Evolutionary conservation across 768 basidiomycete genomes (phyloP).

Genomic region (Lactarius trivialis): DNA sequence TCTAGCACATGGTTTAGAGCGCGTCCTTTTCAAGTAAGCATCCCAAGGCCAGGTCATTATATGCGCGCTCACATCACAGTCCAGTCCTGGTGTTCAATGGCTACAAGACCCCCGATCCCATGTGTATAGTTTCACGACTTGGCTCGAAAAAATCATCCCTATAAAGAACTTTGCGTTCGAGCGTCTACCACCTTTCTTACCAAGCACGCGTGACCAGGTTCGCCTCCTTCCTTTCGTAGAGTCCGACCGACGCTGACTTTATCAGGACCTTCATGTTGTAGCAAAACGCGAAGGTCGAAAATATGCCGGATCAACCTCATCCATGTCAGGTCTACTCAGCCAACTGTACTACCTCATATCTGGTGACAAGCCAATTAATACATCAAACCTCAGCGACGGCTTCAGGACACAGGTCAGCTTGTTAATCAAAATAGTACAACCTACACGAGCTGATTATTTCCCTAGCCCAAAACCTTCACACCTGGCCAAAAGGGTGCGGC

Average conservation of each 20-base stretch:
- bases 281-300: conserved; percentile 49
- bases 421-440: background rate
- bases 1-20: conserved; percentile 59
- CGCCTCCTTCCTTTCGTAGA: conserved; percentile 20
- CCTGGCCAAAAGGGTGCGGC: conserved; percentile 74
- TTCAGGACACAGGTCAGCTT: conserved; percentile 54
- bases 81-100: conserved; percentile 84
- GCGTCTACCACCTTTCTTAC: conserved; percentile 63
- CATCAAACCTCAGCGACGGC: conserved; percentile 47
- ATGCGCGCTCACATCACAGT: background rate
- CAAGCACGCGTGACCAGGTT: conserved; percentile 72
- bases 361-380: conserved; percentile 59
- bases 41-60: background rate
- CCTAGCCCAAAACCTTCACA: conserved; percentile 58
- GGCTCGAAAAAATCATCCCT: conserved; percentile 65
- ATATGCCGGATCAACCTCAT: conserved; percentile 88
- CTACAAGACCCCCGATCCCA: conserved; percentile 78
- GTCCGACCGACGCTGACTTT: background rate
- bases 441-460: background rate
- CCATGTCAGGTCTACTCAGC: conserved; percentile 71
- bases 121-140: conserved; percentile 78
- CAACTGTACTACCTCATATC: conserved; percentile 89
- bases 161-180: conserved; percentile 84
- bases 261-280: conserved; percentile 60
- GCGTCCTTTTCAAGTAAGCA: conserved; percentile 69